Conservation (phyloP, 2,329 filamentous ascomycete genomes). For the Aureobasidium sp. region DNA sequence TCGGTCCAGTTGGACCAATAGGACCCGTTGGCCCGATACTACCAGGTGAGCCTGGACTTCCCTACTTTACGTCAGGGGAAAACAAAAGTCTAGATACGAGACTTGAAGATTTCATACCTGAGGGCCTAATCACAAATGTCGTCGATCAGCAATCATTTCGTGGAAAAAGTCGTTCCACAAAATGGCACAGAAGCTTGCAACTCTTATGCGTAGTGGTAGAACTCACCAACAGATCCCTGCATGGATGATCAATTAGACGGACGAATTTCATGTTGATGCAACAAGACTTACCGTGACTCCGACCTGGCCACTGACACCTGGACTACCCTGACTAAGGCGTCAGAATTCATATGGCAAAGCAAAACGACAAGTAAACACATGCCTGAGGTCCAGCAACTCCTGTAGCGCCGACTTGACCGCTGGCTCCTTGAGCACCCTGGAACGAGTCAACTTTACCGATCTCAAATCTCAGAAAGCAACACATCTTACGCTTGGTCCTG, state of each 20-base stretch:
- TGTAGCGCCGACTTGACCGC: conserved; percentile 19
- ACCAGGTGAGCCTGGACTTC: neutral
- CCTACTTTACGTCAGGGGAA: neutral
- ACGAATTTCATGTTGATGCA: too few relatives aligned
- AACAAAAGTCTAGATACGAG: neutral
- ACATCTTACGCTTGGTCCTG: too few relatives aligned
- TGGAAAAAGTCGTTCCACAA: too few relatives aligned
- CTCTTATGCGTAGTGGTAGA: too few relatives aligned
- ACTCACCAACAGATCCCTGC: too few relatives aligned
- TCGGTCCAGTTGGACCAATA: conserved; percentile 17
- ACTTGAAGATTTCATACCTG: neutral
- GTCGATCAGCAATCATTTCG: neutral
- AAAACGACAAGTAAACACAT: too few relatives aligned
- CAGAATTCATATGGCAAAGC: too few relatives aligned
- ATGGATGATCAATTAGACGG: too few relatives aligned
- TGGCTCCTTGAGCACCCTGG: conserved; percentile 6
- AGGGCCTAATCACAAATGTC: neutral
- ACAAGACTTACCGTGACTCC: neutral
- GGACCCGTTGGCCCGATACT: conserved; percentile 5
- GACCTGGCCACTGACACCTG: neutral
- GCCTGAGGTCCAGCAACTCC: too few relatives aligned
- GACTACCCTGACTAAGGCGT: neutral
- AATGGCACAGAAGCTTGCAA: too few relatives aligned
- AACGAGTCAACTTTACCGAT: too few relatives aligned
- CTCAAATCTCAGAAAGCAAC: too few relatives aligned